These are phyloP conservation scores for Schizochytrium sp. DNA, from an alignment of 108 stramenopile species.

Conservation along the genomic window DNA sequence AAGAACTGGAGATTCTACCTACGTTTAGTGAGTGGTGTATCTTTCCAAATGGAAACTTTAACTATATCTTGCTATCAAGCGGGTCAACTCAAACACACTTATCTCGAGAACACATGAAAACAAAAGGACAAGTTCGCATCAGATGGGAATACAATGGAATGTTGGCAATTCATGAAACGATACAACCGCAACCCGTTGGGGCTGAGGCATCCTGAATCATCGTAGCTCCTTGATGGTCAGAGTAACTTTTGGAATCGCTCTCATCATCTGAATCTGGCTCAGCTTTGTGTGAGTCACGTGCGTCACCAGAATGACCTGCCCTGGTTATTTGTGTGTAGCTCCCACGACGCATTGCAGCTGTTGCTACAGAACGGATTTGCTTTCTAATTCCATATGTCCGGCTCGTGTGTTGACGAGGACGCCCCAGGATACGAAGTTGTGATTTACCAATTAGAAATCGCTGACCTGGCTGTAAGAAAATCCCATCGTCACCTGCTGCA, in stretches of 20 bases:
- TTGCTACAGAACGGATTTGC: conserved; percentile 1
- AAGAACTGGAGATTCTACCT: no score
- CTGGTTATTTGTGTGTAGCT: no score
- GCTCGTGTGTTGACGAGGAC: neutral
- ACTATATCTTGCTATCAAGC: no score
- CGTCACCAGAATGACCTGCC: no score
- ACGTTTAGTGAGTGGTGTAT: no score
- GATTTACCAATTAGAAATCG: conserved; percentile 36
- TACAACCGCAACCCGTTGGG: conserved; percentile 8
- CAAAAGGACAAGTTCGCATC: no score
- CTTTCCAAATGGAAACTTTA: no score
- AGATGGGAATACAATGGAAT: neutral
- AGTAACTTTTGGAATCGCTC: neutral
- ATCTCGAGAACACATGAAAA: no score
- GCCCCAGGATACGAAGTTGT: conserved; percentile 28
- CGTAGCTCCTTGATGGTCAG: neutral
- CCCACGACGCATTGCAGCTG: neutral
- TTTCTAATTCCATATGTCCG: neutral
- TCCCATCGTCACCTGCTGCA: conserved; percentile 10
- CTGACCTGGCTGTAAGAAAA: conserved; percentile 55
- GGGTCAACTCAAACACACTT: no score
- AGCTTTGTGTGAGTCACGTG: no score
- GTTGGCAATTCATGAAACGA: neutral
- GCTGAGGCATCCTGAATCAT: neutral
- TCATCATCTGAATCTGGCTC: no score